phyloP scores from a whole-genome alignment of 495 filamentous ascomycete species.

The Lindgomyces ingoldianus region DNA sequence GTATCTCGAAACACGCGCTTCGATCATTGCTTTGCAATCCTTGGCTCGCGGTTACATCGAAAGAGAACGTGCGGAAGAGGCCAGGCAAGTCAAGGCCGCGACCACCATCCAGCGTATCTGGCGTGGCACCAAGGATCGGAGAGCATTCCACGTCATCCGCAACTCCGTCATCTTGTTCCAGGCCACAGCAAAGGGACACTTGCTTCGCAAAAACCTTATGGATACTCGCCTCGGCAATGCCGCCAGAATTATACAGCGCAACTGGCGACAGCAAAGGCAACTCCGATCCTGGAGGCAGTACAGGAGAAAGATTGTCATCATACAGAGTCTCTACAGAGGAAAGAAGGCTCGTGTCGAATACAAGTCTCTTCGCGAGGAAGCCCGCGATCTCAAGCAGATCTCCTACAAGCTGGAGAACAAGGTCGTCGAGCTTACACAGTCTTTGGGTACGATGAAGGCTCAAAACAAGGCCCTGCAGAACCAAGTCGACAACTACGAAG shows the following conservation, averaged over 20 bases:
- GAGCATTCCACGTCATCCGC: conserved; percentile 71
- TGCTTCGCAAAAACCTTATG: conserved; percentile 84
- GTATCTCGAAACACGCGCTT: conserved; percentile 81
- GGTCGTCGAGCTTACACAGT: conserved; percentile 96
- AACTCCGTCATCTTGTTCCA: conserved; percentile 82
- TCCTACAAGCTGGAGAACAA: conserved; percentile 99
- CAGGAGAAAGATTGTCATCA: conserved; percentile 80
- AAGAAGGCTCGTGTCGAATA: conserved; percentile 78
- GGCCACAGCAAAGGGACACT: conserved; percentile 85
- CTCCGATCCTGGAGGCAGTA: conserved; percentile 84
- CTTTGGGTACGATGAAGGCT: conserved; percentile 82
- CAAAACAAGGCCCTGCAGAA: conserved; percentile 87
- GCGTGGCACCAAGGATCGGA: conserved; percentile 85
- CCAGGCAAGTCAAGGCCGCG: conserved; percentile 80
- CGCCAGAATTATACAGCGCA: conserved; percentile 83
- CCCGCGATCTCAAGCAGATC: conserved; percentile 96
- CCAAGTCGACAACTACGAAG: conserved; percentile 95
- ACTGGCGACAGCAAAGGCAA: conserved; percentile 79
- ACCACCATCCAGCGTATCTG: conserved; percentile 94
- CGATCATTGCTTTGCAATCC: conserved; percentile 79
- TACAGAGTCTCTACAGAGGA: conserved; percentile 93
- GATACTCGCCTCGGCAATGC: conserved; percentile 93
- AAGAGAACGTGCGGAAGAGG: conserved; percentile 73
- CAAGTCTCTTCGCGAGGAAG: conserved; percentile 89
- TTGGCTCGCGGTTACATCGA: conserved; percentile 71